phyloP scores from a whole-genome alignment of 495 filamentous ascomycete genomes.

The Aspergillus baeticus region DNA sequence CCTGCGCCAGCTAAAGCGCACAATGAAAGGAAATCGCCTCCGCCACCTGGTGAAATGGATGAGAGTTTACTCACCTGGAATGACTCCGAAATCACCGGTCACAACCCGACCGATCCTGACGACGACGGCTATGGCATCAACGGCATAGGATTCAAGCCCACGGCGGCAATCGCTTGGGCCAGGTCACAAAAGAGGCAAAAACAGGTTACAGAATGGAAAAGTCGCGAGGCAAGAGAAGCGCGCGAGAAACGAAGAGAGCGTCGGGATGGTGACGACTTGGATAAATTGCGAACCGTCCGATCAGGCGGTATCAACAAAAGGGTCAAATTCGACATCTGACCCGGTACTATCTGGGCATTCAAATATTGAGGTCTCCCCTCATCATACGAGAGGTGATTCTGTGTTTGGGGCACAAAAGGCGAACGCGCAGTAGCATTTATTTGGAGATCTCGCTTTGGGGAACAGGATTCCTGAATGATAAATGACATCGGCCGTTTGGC shows the following conservation, averaged over 20 bases:
- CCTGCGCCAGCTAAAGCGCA: constrained; percentile 26
- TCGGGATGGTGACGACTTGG: constrained; percentile 43
- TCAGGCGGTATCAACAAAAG: constrained; percentile 40
- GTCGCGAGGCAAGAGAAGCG: constrained; percentile 80
- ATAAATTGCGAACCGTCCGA: constrained; percentile 32
- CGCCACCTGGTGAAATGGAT: constrained; percentile 35
- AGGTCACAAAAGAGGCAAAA: constrained; percentile 71
- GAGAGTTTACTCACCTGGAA: constrained; percentile 70
- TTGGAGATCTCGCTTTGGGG: constrained; percentile 9
- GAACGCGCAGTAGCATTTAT: constrained; percentile 12
- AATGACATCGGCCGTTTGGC: constrained; percentile 11
- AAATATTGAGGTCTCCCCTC: not conserved
- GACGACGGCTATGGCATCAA: constrained; percentile 82
- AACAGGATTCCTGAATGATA: not conserved
- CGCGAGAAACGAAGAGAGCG: constrained; percentile 69
- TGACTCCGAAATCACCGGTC: constrained; percentile 80
- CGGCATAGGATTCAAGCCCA: constrained; percentile 90
- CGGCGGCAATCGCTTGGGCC: constrained; percentile 75
- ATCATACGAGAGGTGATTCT: not conserved
- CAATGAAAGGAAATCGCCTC: constrained; percentile 44
- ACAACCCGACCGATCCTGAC: constrained; percentile 68
- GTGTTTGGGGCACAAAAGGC: not conserved
- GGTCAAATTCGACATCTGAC: constrained; percentile 42
- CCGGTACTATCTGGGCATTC: not conserved
- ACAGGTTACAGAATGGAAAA: constrained; percentile 83